Conservation (phyloP, 2,329 filamentous ascomycete species). For the Botrytis pseudocinerea region DNA sequence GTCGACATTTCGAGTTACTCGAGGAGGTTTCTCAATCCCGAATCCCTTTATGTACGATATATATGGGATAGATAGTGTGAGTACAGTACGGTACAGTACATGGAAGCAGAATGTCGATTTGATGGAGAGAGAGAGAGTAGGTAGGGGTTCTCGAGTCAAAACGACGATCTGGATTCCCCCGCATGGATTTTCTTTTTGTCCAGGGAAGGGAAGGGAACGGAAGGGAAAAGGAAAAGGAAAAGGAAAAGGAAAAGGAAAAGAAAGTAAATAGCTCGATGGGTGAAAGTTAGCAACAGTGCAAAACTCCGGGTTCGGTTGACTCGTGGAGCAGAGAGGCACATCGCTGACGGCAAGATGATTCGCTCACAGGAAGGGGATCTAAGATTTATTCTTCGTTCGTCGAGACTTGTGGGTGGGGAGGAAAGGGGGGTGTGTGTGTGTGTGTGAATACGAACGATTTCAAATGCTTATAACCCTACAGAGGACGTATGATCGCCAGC, state of each 20-base stretch:
- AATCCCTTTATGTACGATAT: not conserved
- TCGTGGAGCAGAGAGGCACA: not conserved
- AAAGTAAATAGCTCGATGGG: too few species aligned
- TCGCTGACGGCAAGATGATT: not conserved
- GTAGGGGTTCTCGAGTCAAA: not conserved
- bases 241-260: too few species aligned
- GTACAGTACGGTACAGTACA: not conserved
- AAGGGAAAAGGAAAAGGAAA: too few species aligned
- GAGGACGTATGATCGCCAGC: too few species aligned
- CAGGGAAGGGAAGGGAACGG: too few species aligned
- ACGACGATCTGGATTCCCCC: conserved; percentile 5
- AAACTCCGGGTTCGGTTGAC: not conserved
- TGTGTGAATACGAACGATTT: not conserved
- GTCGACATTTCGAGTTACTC: not conserved
- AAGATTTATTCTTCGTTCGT: not conserved
- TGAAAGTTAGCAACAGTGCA: not conserved
- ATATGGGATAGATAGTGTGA: too few species aligned
- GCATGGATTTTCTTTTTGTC: not conserved
- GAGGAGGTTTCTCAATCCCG: not conserved
- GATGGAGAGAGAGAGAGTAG: not conserved
- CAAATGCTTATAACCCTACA: too few species aligned
- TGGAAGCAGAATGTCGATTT: not conserved
- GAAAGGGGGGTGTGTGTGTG: too few species aligned
- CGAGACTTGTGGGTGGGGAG: not conserved
- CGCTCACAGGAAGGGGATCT: not conserved